A percentile compares a stretch with the other conserved stretches of the same genome.
Evolutionary conservation across 345 rosid genomes (phyloP).

Genomic region (Lenwebbia sp.): DNA sequence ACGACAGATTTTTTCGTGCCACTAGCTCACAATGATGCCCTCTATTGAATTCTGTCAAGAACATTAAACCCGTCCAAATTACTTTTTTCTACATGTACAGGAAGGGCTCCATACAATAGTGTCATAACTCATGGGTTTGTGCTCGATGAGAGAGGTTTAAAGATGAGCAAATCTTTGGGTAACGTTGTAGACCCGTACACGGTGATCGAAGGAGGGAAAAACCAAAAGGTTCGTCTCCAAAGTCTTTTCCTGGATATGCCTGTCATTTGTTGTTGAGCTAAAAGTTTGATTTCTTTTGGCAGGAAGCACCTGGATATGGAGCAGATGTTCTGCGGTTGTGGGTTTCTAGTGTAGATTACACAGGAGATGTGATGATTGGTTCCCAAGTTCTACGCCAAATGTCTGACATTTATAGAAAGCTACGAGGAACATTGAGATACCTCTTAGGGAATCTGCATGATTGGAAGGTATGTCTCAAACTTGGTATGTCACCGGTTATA

Average conservation of each 20-base stretch:
- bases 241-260: neutral
- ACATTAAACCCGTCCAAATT: neutral
- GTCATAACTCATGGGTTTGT: constrained; percentile 96
- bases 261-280: neutral
- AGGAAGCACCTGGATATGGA: constrained; percentile 93
- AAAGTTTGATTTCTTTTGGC: constrained; percentile 15
- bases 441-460: constrained; percentile 94
- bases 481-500: neutral
- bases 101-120: constrained; percentile 74
- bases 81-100: constrained; percentile 18
- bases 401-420: constrained; percentile 86
- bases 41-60: neutral
- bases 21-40: neutral
- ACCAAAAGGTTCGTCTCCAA: constrained; percentile 38
- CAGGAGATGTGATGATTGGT: constrained; percentile 77
- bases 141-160: constrained; percentile 87
- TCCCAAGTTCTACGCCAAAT: constrained; percentile 80
- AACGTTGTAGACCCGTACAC: constrained; percentile 81
- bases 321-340: constrained; percentile 93
- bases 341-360: constrained; percentile 98
- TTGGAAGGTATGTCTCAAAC: constrained; percentile 54
- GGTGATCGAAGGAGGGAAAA: constrained; percentile 82
- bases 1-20: neutral
- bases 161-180: constrained; percentile 98
- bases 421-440: constrained; percentile 86